Evolutionary conservation across 495 filamentous ascomycete genomes (phyloP), one percentile per base, ranked within the genome.

Genomic region (Aspergillus funiculosus): DNA sequence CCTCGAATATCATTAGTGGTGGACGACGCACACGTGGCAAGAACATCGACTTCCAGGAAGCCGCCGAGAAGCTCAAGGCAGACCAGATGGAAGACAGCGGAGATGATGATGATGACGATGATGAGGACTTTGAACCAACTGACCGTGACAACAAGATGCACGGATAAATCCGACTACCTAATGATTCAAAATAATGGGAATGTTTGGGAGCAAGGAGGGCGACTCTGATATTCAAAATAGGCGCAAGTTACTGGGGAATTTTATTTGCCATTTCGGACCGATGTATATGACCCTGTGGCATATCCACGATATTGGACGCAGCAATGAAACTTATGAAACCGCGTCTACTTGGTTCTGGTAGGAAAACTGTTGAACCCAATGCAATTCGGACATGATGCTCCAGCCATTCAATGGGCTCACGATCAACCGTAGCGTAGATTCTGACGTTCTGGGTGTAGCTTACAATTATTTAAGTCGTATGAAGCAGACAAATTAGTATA

Each of bases 21-120:
- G 85, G 85, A 59, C 77, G 83, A 30, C 90, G 92, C 63, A 98
- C 92, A 28, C 90, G 92, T 53, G 84, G 86, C 52, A 84, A 84
- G 60, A 63, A 68, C 29, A 88, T 94, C 52, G 83, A 94, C 71
- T 94, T 83, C 61, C 83, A 81, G 52, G 84, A 89, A 63, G 86
- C 86, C 7, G 84, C 83, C n/a, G 65, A 79, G 55, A 65, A 74
- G 36, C 63, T 64, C 37, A 56, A 59, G 51, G 73, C 76, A 39
- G 83, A 81, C 9, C 72, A 73, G 27, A 78, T 81, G 30, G 85
- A 85, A 1, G 85, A 89, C 20, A 85, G 87, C 2, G 84, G n/a
- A n/a, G n/a, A 50, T 9, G 49, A 54, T 13, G 51, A 54, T 17
- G 54, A 88, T 4, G 86, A 90, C 0, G 87, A 92, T 9, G 86